phyloP scores from a whole-genome alignment of 805 yeast genomes.

The Torulaspora franciscae region DNA sequence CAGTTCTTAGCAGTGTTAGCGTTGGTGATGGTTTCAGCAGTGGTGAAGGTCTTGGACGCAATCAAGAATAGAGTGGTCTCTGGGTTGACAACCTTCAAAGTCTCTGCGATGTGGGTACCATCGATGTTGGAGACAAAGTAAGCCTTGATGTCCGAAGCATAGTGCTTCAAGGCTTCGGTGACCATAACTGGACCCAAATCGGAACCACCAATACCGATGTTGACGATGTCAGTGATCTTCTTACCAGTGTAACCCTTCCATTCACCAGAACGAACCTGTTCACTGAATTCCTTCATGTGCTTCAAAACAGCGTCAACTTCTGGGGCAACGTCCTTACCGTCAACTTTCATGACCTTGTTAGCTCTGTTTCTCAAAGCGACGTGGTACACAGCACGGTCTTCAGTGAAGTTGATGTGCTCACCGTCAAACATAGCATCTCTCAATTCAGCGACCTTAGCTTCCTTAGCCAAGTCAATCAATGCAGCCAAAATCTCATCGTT shows the following conservation, averaged over 20 bases:
- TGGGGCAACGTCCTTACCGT: constrained; percentile 82
- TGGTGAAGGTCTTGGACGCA: constrained; percentile 98
- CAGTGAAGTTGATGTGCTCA: constrained; percentile 91
- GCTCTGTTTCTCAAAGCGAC: constrained; percentile 94
- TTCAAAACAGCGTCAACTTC: constrained; percentile 87
- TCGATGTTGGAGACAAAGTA: constrained; percentile 98
- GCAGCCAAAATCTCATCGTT: constrained; percentile 71
- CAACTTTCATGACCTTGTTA: constrained; percentile 77
- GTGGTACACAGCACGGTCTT: constrained; percentile 95
- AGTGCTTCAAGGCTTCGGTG: constrained; percentile 93
- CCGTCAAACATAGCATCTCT: constrained; percentile 92
- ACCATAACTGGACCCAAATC: constrained; percentile 99
- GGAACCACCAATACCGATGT: constrained; percentile 98
- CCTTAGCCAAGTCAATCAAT: constrained; percentile 76
- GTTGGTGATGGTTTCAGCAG: constrained; percentile 96
- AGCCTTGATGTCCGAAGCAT: constrained; percentile 67
- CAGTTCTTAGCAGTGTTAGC: constrained; percentile 93
- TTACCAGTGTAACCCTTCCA: constrained; percentile 98
- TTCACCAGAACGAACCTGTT: constrained; percentile 80
- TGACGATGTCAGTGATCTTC: constrained; percentile 86
- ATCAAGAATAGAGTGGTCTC: constrained; percentile 90
- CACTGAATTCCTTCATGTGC: constrained; percentile 96
- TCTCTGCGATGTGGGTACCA: constrained; percentile 94
- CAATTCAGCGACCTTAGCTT: constrained; percentile 79
- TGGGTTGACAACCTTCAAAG: constrained; percentile 68